A percentile compares a stretch with the other conserved stretches of the same genome.
phyloP scores from a whole-genome alignment of 306 rosid species.

The Gynostemma pentaphyllum region DNA sequence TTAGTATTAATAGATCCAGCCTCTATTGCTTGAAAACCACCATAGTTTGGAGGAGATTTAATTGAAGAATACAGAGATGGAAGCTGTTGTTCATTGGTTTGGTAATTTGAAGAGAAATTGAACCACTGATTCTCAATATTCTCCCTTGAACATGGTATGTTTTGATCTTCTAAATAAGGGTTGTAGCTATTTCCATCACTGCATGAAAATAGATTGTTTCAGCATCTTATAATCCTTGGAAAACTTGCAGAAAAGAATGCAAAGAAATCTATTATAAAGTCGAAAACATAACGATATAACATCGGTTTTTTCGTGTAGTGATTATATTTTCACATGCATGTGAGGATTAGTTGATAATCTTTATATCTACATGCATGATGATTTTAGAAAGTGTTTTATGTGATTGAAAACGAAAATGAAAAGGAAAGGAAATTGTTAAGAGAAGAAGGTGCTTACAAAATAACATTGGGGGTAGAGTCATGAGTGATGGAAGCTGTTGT shows the following conservation, averaged over 20 bases:
- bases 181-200: constrained; percentile 18
- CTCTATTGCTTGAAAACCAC: constrained; percentile 8
- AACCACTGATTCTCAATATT: constrained; percentile 9
- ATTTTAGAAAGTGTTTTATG: not conserved
- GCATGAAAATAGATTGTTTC: constrained; percentile 8
- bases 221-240: not conserved
- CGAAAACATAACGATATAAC: too few species aligned
- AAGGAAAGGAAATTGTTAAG: not conserved
- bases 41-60: constrained; percentile 12
- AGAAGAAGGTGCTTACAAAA: constrained; percentile 20
- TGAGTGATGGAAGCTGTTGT: constrained; percentile 2
- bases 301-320: too few species aligned
- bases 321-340: too few species aligned
- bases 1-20: constrained; percentile 14
- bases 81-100: constrained; percentile 13
- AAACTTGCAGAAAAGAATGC: too few species aligned
- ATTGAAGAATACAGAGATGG: constrained; percentile 6
- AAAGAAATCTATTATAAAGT: too few species aligned
- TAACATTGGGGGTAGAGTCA: constrained; percentile 16
- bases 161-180: constrained; percentile 19
- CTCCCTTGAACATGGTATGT: constrained; percentile 25
- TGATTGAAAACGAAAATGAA: not conserved
- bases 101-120: constrained; percentile 4
- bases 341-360: too few species aligned
- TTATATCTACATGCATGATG: constrained; percentile 6